These are phyloP conservation scores for Graphilbum fragrans DNA, from an alignment of 2,329 filamentous ascomycete genomes.

Conservation along the genomic window DNA sequence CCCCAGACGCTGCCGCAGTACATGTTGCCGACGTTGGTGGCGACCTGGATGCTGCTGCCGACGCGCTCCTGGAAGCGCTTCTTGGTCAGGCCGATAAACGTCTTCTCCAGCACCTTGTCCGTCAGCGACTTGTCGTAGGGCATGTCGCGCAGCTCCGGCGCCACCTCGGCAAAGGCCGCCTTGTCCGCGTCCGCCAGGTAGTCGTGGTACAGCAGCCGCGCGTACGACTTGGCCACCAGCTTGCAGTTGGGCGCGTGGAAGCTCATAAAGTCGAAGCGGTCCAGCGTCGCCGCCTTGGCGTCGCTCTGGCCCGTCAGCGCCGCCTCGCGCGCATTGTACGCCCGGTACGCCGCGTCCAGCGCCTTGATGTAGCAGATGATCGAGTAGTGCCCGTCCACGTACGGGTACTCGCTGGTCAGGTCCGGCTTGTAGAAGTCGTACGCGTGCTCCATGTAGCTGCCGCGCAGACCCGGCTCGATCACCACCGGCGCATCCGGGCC, in stretches of 20 bases:
- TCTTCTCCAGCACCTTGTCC: constrained; percentile 78
- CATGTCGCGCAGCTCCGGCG: constrained; percentile 64
- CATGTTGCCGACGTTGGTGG: constrained; percentile 64
- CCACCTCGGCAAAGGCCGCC: constrained; percentile 60
- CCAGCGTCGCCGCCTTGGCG: constrained; percentile 48
- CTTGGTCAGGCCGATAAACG: constrained; percentile 74
- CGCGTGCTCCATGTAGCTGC: constrained; percentile 69
- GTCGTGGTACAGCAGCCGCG: constrained; percentile 75
- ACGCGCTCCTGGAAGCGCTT: constrained; percentile 74
- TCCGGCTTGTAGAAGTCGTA: constrained; percentile 91
- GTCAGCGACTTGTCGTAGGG: constrained; percentile 68
- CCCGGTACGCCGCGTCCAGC: constrained; percentile 69
- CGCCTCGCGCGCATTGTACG: constrained; percentile 64
- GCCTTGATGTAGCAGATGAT: constrained; percentile 72
- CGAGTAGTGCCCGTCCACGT: constrained; percentile 76
- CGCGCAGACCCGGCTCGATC: constrained; percentile 67
- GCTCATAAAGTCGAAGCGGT: constrained; percentile 72
- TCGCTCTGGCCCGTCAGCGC: constrained; percentile 28
- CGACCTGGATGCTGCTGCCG: constrained; percentile 58
- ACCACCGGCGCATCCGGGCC: constrained; percentile 68
- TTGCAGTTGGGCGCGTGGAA: constrained; percentile 86
- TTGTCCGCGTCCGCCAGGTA: constrained; percentile 59
- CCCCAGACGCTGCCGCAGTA: constrained; percentile 63
- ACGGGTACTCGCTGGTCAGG: constrained; percentile 75
- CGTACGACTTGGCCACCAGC: constrained; percentile 76